phyloP scores from a whole-genome alignment of 768 basidiomycete genomes.

The Pleurotus ostreatus region DNA sequence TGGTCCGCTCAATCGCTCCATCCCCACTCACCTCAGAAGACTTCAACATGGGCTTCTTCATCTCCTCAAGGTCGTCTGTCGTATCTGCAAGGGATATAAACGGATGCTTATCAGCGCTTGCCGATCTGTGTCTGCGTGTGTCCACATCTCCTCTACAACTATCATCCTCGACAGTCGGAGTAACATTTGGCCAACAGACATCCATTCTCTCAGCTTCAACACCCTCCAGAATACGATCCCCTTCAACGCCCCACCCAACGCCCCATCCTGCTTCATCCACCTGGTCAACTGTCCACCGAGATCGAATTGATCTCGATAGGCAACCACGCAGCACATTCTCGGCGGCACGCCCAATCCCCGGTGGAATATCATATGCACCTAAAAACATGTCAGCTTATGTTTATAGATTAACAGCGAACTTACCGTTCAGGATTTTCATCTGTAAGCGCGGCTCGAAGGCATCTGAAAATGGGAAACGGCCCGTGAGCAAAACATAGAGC shows the following conservation, averaged over 20 bases:
- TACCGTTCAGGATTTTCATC: constrained; percentile 87
- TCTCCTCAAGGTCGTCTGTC: not conserved
- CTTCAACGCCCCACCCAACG: constrained; percentile 63
- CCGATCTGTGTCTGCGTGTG: not conserved
- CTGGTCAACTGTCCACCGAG: constrained; percentile 77
- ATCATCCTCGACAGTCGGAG: not conserved
- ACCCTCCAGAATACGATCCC: constrained; percentile 35
- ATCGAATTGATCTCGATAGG: constrained; percentile 55
- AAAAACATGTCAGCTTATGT: not conserved
- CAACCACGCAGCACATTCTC: constrained; percentile 77
- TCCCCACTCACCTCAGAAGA: not conserved
- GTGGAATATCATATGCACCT: constrained; percentile 65
- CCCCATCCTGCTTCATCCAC: constrained; percentile 82
- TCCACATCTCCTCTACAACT: not conserved
- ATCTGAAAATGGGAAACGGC: constrained; percentile 84
- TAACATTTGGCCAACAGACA: not conserved
- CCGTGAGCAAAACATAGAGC: constrained; percentile 80
- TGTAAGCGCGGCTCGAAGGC: constrained; percentile 88
- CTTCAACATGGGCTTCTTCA: not conserved
- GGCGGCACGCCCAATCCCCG: constrained; percentile 53
- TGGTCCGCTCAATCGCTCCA: not conserved
- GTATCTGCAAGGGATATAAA: constrained; percentile 1
- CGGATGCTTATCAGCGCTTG: not conserved
- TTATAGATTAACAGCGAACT: constrained; percentile 13
- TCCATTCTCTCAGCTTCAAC: constrained; percentile 9